phyloP scores from a whole-genome alignment of 306 rosid species.

The apple (Malus domestica) region ASM211411v1 NC_041800.1:28838733-28839232 shows the following conservation, averaged over 20 bases:
- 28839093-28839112: slow-evolving; percentile 80
- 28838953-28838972: slow-evolving; percentile 57
- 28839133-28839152: not conserved
- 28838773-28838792: slow-evolving; percentile 75
- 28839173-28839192: not conserved
- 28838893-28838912: slow-evolving; percentile 4
- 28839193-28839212: not conserved
- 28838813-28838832: slow-evolving; percentile 69
- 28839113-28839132: slow-evolving; percentile 1
- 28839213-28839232: not conserved
- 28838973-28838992: slow-evolving; percentile 73
- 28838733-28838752: slow-evolving; percentile 81
- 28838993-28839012: slow-evolving; percentile 60
- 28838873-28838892: slow-evolving; percentile 28
- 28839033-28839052: slow-evolving; percentile 66
- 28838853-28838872: slow-evolving; percentile 93
- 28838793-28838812: slow-evolving; percentile 74
- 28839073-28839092: slow-evolving; percentile 88
- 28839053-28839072: slow-evolving; percentile 65
- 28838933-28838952: not conserved
- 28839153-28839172: not conserved
- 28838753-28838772: slow-evolving; percentile 80
- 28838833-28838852: slow-evolving; percentile 70
- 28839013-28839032: slow-evolving; percentile 52
- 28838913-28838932: not conserved